Conservation (phyloP, 495 filamentous ascomycete genomes). For the Cryomyces minteri region DNA sequence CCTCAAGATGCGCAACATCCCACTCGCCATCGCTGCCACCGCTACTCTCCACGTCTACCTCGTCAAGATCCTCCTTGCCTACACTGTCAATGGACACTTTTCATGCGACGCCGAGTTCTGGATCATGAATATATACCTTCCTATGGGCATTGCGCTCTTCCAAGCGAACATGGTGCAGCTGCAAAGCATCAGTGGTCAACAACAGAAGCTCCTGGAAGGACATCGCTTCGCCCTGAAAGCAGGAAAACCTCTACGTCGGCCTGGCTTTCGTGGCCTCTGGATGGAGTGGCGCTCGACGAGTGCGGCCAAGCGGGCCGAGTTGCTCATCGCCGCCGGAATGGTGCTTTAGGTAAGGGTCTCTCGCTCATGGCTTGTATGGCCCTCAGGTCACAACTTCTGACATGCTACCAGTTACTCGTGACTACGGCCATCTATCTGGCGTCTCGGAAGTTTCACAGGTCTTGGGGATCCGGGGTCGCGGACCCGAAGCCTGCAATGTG, state of each 20-base stretch:
- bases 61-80: conserved; percentile 37
- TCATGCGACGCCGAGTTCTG: conserved; percentile 45
- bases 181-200: conserved; percentile 1
- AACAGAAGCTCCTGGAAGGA: conserved; percentile 3
- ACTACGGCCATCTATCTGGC: conserved; percentile 43
- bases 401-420: conserved; percentile 28
- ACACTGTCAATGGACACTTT: conserved; percentile 37
- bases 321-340: conserved; percentile 1
- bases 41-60: conserved; percentile 47
- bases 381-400: too few species aligned
- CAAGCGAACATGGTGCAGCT: conserved; percentile 23
- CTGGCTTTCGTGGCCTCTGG: background rate
- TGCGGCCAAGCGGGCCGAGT: background rate
- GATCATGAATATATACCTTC: conserved; percentile 57
- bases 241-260: background rate
- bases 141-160: conserved; percentile 52
- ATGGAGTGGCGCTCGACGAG: background rate
- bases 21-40: conserved; percentile 37
- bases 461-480: conserved; percentile 34
- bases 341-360: background rate
- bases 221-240: background rate
- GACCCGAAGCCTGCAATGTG: conserved; percentile 13
- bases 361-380: too few species aligned
- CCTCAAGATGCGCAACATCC: conserved; percentile 44
- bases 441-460: conserved; percentile 43